phyloP scores from a whole-genome alignment of 2,329 filamentous ascomycete species.

The Lachnellula subtilissima region DNA sequence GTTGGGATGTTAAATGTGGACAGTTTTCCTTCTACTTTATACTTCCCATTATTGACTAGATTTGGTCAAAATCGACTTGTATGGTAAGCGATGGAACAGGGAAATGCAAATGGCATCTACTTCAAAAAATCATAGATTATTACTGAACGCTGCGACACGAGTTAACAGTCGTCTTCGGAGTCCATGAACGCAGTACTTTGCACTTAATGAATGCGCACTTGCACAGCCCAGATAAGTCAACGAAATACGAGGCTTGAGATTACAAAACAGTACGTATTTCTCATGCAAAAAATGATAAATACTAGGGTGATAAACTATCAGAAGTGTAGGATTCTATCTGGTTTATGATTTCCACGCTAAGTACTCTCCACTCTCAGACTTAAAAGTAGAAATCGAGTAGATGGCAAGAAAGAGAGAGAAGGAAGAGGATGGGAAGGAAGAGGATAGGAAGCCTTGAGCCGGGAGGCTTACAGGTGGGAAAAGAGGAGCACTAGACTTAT shows the following conservation, averaged over 20 bases:
- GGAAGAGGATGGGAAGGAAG: neutral
- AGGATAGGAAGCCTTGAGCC: neutral
- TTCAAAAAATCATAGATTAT: neutral
- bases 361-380: neutral
- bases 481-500: neutral
- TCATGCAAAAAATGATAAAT: neutral
- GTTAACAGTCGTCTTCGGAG: neutral
- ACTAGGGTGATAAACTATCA: neutral
- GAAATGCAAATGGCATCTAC: neutral
- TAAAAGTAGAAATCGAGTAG: neutral
- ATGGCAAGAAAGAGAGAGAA: neutral
- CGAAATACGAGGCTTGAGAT: neutral
- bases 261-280: neutral
- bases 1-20: constrained; percentile 57
- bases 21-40: constrained; percentile 37
- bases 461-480: neutral
- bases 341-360: neutral
- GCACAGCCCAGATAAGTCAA: neutral
- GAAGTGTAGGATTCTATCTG: neutral
- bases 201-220: neutral
- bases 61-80: neutral
- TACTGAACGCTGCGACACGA: neutral
- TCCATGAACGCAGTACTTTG: neutral
- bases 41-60: neutral
- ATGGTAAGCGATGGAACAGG: neutral